Evolutionary conservation across 1,284 basidiomycete species (phyloP).

Genomic region (Cerrena zonata): DNA sequence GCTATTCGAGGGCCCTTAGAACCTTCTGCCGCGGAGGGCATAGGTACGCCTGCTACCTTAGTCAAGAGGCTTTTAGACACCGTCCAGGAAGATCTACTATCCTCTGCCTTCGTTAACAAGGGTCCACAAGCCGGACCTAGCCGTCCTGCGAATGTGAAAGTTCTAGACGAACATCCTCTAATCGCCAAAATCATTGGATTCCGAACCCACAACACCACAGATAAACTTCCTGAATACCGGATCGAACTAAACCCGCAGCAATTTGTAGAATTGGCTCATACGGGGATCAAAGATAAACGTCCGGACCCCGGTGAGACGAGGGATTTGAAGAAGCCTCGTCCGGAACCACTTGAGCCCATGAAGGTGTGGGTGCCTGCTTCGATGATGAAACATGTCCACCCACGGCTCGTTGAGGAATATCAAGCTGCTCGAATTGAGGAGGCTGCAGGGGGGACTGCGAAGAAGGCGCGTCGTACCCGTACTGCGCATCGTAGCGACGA

Average conservation of each 20-base stretch:
- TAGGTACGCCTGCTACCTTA: conserved; percentile 33
- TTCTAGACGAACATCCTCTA: conserved; percentile 26
- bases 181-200: conserved; percentile 28
- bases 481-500: conserved; percentile 4
- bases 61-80: conserved; percentile 29
- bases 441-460: conserved; percentile 7
- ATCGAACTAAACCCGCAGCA: conserved; percentile 37
- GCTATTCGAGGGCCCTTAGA: conserved; percentile 19
- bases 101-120: conserved; percentile 32
- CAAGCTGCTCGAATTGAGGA: conserved; percentile 15
- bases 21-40: conserved; percentile 20
- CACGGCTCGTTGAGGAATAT: conserved; percentile 33
- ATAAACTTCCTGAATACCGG: conserved; percentile 38
- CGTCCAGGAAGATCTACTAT: conserved; percentile 22
- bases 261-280: conserved; percentile 32
- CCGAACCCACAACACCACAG: conserved; percentile 37
- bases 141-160: conserved; percentile 5
- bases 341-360: conserved; percentile 28
- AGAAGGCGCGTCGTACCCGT: conserved; percentile 4
- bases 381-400: conserved; percentile 42
- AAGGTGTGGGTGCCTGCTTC: conserved; percentile 38
- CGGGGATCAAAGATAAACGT: conserved; percentile 36
- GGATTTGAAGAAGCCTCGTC: conserved; percentile 20
- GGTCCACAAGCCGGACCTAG: conserved; percentile 12
- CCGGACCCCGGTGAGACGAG: conserved; percentile 18